A percentile compares a stretch with the other conserved stretches of the same genome.
These are phyloP conservation scores for Kwoniella newhampshirensis DNA, from an alignment of 768 basidiomycete genomes.

Conservation along the genomic window DNA sequence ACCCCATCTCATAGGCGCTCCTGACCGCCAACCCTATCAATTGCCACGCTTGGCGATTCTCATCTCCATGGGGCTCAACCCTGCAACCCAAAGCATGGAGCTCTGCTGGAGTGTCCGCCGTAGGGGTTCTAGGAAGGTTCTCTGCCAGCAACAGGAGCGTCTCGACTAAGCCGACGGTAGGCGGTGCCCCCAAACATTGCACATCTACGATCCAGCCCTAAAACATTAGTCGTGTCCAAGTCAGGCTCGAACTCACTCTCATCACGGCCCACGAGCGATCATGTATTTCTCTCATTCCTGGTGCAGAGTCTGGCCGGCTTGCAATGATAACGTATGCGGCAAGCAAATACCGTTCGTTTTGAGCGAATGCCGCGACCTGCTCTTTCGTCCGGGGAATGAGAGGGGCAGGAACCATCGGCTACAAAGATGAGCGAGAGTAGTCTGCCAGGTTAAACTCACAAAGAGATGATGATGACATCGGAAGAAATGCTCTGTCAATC, in stretches of 20 bases:
- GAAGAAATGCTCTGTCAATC: conserved; percentile 42
- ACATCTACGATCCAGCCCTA: conserved; percentile 50
- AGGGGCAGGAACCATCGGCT: conserved; percentile 42
- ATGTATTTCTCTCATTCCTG: conserved; percentile 38
- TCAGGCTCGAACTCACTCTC: conserved; percentile 31
- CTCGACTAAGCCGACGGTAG: conserved; percentile 48
- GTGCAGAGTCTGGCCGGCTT: conserved; percentile 35
- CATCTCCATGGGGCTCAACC: conserved; percentile 43
- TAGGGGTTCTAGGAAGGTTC: conserved; percentile 46
- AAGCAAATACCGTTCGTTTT: conserved; percentile 40
- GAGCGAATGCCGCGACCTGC: conserved; percentile 38
- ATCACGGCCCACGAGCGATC: conserved; percentile 42
- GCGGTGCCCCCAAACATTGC: conserved; percentile 42
- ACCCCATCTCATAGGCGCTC: conserved; percentile 45
- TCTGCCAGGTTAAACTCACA: conserved; percentile 40
- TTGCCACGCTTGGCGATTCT: conserved; percentile 52
- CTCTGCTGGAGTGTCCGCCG: conserved; percentile 22
- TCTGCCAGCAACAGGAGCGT: conserved; percentile 47
- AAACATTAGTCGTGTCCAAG: background rate
- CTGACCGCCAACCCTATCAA: conserved; percentile 49
- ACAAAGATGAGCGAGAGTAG: no score
- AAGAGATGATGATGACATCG: conserved; percentile 46
- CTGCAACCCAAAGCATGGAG: conserved; percentile 31
- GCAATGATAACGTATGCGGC: conserved; percentile 49
- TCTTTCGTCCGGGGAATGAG: conserved; percentile 35